These are phyloP conservation scores for Mycena olivaceomarginata DNA, from an alignment of 768 basidiomycete species.

Conservation along the genomic window DNA sequence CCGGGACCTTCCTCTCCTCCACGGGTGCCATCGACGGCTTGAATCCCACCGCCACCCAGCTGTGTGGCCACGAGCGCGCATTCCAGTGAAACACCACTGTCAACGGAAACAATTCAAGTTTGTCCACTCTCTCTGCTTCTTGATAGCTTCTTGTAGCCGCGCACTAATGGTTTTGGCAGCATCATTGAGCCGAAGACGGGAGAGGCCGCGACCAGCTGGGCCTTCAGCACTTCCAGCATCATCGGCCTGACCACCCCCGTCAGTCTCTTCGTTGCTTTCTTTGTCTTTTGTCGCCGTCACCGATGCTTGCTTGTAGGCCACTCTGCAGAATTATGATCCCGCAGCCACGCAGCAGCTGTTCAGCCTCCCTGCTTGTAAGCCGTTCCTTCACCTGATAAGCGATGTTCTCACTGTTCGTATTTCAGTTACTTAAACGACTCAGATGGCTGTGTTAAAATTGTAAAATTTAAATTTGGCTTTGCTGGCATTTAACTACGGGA, in stretches of 20 bases:
- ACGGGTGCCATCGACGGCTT: neutral
- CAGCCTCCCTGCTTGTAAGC: neutral
- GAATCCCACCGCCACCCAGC: neutral
- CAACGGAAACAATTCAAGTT: constrained; percentile 6
- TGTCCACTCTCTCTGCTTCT: neutral
- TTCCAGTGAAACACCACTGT: constrained; percentile 7
- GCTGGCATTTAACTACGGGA: too few species aligned
- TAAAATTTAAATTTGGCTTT: too few species aligned
- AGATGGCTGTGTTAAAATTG: too few species aligned
- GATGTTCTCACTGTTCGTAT: neutral
- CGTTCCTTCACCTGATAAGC: neutral
- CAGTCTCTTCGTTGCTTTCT: neutral
- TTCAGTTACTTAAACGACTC: neutral
- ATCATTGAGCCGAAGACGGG: constrained; percentile 4
- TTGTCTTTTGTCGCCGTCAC: neutral
- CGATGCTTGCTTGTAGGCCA: constrained; percentile 3
- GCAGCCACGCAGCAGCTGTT: neutral
- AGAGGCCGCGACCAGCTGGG: constrained; percentile 1
- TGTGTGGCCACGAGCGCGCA: constrained; percentile 1
- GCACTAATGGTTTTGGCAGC: neutral
- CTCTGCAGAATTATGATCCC: constrained; percentile 5
- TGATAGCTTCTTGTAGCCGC: neutral
- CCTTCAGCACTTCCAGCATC: neutral
- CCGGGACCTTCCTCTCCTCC: constrained; percentile 2
- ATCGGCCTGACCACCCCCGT: neutral